A percentile compares a stretch with the other conserved stretches of the same genome.
Conservation (phyloP, 257 asterid species). For the Solanum clarkiae region DNA sequence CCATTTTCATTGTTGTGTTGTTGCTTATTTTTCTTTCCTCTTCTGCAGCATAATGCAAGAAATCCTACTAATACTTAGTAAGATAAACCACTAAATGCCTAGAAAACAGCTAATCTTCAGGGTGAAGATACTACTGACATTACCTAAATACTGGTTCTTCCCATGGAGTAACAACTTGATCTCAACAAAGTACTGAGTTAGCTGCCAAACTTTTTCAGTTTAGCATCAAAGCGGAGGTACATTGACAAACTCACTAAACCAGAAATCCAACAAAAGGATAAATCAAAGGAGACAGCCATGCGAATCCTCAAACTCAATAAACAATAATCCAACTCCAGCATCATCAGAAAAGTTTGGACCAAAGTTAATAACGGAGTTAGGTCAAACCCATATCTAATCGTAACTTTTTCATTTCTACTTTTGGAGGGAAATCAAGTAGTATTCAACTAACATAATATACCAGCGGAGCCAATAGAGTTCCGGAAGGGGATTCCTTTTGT, state of each 20-base stretch:
- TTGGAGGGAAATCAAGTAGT: background rate
- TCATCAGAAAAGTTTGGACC: background rate
- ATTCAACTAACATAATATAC: background rate
- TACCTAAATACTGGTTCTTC: background rate
- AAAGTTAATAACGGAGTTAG: background rate
- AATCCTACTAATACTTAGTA: background rate
- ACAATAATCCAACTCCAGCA: background rate
- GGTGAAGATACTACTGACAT: background rate
- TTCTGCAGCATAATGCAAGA: background rate
- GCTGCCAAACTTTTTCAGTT: background rate
- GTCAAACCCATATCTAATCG: background rate
- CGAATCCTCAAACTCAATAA: background rate
- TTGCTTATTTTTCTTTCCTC: background rate
- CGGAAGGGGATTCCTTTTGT: background rate
- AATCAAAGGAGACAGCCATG: background rate
- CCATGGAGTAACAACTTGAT: background rate
- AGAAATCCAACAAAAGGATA: background rate
- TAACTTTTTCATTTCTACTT: background rate
- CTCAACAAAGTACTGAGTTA: background rate
- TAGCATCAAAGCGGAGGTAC: background rate
- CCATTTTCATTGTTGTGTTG: background rate
- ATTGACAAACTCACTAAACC: background rate
- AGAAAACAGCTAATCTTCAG: background rate
- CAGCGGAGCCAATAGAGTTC: background rate
- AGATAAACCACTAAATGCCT: background rate